These are phyloP conservation scores for Solanum sitiens DNA, from an alignment of 257 asterid species.

Conservation along the genomic window DNA sequence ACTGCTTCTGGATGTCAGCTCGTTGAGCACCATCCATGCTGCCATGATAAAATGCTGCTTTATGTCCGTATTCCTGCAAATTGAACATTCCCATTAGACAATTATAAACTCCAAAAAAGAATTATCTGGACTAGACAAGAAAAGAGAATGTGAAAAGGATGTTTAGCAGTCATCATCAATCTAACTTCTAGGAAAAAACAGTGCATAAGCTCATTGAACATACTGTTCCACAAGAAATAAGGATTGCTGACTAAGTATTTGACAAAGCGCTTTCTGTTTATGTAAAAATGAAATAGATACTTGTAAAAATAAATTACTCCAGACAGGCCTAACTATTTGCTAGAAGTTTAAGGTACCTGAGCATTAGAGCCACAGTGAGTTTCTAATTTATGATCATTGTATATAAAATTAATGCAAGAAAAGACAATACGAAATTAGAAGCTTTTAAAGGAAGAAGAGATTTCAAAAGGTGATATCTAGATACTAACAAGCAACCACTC, in stretches of 20 bases:
- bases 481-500: not conserved
- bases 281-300: not conserved
- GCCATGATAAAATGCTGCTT: conserved; percentile 91
- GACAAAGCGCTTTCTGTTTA: not conserved
- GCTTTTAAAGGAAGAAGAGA: not conserved
- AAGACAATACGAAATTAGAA: not conserved
- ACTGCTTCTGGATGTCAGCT: conserved; percentile 64
- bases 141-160: not conserved
- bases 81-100: not conserved
- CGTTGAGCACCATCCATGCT: conserved; percentile 83
- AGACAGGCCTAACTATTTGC: not conserved
- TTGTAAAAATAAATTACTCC: not conserved
- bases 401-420: not conserved
- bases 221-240: not conserved
- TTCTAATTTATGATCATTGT: not conserved
- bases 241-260: not conserved
- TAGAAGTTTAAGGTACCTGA: not conserved
- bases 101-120: not conserved
- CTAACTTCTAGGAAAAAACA: not conserved
- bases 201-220: not conserved
- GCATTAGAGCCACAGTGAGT: not conserved
- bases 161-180: not conserved
- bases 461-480: not conserved
- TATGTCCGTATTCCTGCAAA: conserved; percentile 74
- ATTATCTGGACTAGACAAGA: not conserved